Evolutionary conservation across 139 green algal species (phyloP).

Genomic region (Zygnema circumcarinatum): DNA sequence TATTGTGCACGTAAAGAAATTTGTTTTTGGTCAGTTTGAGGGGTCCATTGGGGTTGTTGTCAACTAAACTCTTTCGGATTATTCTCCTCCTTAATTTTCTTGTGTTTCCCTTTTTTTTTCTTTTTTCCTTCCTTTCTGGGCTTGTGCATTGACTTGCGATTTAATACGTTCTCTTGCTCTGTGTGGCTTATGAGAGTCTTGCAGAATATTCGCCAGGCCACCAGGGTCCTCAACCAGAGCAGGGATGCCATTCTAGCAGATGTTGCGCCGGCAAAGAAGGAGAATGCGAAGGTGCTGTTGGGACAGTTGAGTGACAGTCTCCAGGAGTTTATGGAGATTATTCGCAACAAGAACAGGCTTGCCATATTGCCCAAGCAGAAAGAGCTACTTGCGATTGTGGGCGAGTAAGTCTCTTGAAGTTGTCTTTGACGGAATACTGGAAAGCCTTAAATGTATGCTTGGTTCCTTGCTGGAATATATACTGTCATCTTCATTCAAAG

Average conservation of each 20-base stretch:
- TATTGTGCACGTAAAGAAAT: too few species aligned
- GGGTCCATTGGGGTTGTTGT: too few species aligned
- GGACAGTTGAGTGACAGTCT: slow-evolving; percentile 67
- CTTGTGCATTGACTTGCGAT: too few species aligned
- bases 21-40: too few species aligned
- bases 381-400: slow-evolving; percentile 82
- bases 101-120: neutral
- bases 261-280: slow-evolving; percentile 30
- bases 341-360: slow-evolving; percentile 88
- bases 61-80: slow-evolving; percentile 14
- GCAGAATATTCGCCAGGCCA: slow-evolving; percentile 71
- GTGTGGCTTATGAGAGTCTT: too few species aligned
- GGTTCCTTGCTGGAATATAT: too few species aligned
- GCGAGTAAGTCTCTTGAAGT: slow-evolving; percentile 46
- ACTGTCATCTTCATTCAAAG: too few species aligned
- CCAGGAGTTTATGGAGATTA: slow-evolving; percentile 73
- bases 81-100: neutral
- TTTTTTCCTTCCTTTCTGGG: neutral
- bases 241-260: slow-evolving; percentile 62
- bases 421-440: neutral
- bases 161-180: too few species aligned
- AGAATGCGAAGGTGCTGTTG: slow-evolving; percentile 56
- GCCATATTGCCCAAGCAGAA: slow-evolving; percentile 74
- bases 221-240: slow-evolving; percentile 68
- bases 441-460: neutral